Evolutionary conservation across 2,329 filamentous ascomycete genomes (phyloP), one percentile per base, ranked within the genome.

Genomic region (Botrytis hyacinthi): DNA sequence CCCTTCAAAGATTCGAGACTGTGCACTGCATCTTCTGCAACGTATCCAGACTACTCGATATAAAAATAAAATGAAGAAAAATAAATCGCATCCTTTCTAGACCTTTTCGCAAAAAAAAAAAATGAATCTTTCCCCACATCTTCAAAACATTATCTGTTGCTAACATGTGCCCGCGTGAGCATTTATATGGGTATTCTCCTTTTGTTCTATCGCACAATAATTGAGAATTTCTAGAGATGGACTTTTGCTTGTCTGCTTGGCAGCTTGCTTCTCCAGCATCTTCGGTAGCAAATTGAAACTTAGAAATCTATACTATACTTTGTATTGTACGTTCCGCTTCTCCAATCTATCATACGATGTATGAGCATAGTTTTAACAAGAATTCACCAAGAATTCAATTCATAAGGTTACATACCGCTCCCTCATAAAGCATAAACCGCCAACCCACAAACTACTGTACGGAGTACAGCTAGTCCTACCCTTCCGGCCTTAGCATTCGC

Each of bases 161-260:
- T 48, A 65, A 48, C n/a, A 46, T 44, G 22, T 68, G 65, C 65
- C 65, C 65, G 65, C 65, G 46, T 68, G 65, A 68, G 51, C 61
- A 68, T 37, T 42, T 37, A 54, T 54, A 54, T 68, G 65, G 46
- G 44, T n/a, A 54, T 68, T 40, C 20, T 40, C 46, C 22, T 42
- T 22, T 60, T 22, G 18, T 5, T 35, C 29, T 35, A 60, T 35
- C 18, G 57, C 57, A 16, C 18, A 60, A 57, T 29, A 29, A 57
- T 29, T 57, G n/a, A 57, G n/a, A 57, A 29, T 29, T 57, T 57
- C n/a, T 18, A 16, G 18, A 57, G 51, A 18, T 57, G 51, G n/a
- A 29, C 7, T 29, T 57, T 57, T 57, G 51, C 51, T 57, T 29
- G n/a, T 29, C n/a, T 18, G 51, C 51, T 16, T 18, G 51, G 26